Conservation (phyloP, 768 basidiomycete genomes). For the Tulasnella sp. region DNA sequence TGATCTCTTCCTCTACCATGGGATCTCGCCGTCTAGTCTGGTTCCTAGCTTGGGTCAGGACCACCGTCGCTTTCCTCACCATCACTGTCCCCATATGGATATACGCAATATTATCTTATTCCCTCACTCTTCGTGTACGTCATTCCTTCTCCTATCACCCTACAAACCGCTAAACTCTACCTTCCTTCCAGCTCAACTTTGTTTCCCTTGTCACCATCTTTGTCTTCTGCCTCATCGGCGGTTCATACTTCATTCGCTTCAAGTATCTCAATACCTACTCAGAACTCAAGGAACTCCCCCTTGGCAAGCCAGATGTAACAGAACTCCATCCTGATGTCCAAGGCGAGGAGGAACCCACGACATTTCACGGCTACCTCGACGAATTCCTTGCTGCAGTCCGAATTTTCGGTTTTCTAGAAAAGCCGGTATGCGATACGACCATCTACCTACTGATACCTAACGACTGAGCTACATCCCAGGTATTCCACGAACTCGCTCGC, state of each 20-base stretch:
- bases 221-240: constrained; percentile 44
- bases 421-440: constrained; percentile 71
- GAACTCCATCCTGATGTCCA: constrained; percentile 90
- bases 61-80: constrained; percentile 64
- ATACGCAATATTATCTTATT: constrained; percentile 69
- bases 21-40: constrained; percentile 42
- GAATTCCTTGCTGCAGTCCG: constrained; percentile 94
- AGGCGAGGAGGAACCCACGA: constrained; percentile 41
- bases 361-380: constrained; percentile 93
- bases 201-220: constrained; percentile 80
- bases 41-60: constrained; percentile 65
- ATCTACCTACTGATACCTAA: neutral
- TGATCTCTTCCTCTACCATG: constrained; percentile 17
- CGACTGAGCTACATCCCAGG: constrained; percentile 38
- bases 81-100: constrained; percentile 71
- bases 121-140: constrained; percentile 74
- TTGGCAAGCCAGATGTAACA: constrained; percentile 70
- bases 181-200: constrained; percentile 58
- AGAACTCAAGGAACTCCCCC: constrained; percentile 65
- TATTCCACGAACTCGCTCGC: constrained; percentile 93
- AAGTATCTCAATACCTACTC: constrained; percentile 32
- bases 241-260: constrained; percentile 73
- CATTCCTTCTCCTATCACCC: constrained; percentile 2
- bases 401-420: constrained; percentile 95
- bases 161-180: neutral